Evolutionary conservation across 805 yeast species (phyloP).

Genomic region (Pichia cephalocereana): DNA sequence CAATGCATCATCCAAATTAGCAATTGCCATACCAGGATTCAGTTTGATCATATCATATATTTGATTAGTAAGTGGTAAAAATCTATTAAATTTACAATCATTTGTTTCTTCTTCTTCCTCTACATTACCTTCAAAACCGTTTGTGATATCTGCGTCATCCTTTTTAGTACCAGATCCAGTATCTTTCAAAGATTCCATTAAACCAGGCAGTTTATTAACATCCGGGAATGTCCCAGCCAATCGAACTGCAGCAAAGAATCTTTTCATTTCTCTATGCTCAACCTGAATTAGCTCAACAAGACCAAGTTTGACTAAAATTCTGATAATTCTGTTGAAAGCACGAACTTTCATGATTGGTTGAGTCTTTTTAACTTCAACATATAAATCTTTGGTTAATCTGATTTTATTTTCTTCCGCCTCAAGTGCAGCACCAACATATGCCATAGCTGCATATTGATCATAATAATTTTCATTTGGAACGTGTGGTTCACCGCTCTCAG

Average conservation of each 20-base stretch:
- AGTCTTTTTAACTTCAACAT: constrained; percentile 46
- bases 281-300: constrained; percentile 16
- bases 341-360: constrained; percentile 26
- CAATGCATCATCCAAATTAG: constrained; percentile 39
- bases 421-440: constrained; percentile 36
- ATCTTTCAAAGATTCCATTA: constrained; percentile 8
- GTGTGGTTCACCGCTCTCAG: constrained; percentile 8
- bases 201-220: neutral
- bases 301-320: constrained; percentile 36
- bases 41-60: constrained; percentile 39
- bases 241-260: constrained; percentile 19
- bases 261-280: constrained; percentile 16
- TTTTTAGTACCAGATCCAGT: neutral
- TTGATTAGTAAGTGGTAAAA: constrained; percentile 60
- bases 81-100: constrained; percentile 22
- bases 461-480: constrained; percentile 4
- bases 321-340: constrained; percentile 34
- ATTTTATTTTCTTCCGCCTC: constrained; percentile 52
- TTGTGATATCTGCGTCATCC: constrained; percentile 26
- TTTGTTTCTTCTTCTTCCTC: constrained; percentile 10
- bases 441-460: constrained; percentile 16
- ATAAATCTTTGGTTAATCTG: constrained; percentile 52
- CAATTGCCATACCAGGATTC: constrained; percentile 48
- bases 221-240: constrained; percentile 9
- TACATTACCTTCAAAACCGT: constrained; percentile 6